Percentiles rank a stretch among this genome's conserved stretches.
These are phyloP conservation scores for Phytophthora podocarpi DNA, from an alignment of 352 stramenopile genomes.

Conservation along the genomic window DNA sequence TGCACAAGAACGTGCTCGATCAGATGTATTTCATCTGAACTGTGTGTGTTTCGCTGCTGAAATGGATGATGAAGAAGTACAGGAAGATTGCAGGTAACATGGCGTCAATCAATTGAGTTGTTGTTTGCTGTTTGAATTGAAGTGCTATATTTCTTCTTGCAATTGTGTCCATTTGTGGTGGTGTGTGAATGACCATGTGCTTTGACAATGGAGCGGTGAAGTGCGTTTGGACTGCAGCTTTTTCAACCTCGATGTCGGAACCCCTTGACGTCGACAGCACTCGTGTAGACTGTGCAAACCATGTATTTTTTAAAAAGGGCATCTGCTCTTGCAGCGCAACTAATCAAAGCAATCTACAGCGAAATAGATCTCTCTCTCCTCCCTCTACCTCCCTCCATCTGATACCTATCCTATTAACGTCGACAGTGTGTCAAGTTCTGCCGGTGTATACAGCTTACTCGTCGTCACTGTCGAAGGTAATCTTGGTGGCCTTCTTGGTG, in stretches of 20 bases:
- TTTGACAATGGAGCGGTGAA: too few species aligned
- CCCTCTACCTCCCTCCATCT: constrained; percentile 14
- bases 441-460: constrained; percentile 40
- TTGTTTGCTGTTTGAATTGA: too few species aligned
- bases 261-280: too few species aligned
- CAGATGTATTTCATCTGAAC: constrained; percentile 52
- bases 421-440: constrained; percentile 9
- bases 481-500: constrained; percentile 98
- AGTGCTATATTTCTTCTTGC: too few species aligned
- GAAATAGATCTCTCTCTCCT: constrained; percentile 16
- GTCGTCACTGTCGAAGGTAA: constrained; percentile 93
- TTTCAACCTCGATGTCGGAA: too few species aligned
- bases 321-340: constrained; percentile 17
- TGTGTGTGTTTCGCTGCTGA: not conserved
- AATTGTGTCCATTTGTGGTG: too few species aligned
- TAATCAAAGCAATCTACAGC: constrained; percentile 39
- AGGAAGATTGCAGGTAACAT: not conserved
- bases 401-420: constrained; percentile 32
- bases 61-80: not conserved
- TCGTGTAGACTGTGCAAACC: constrained; percentile 23
- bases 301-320: constrained; percentile 25
- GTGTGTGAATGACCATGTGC: too few species aligned
- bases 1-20: constrained; percentile 51
- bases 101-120: too few species aligned
- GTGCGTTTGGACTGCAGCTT: too few species aligned